Evolutionary conservation across 139 green algal genomes (phyloP).

Genomic region (Parachlorella kessleri): DNA sequence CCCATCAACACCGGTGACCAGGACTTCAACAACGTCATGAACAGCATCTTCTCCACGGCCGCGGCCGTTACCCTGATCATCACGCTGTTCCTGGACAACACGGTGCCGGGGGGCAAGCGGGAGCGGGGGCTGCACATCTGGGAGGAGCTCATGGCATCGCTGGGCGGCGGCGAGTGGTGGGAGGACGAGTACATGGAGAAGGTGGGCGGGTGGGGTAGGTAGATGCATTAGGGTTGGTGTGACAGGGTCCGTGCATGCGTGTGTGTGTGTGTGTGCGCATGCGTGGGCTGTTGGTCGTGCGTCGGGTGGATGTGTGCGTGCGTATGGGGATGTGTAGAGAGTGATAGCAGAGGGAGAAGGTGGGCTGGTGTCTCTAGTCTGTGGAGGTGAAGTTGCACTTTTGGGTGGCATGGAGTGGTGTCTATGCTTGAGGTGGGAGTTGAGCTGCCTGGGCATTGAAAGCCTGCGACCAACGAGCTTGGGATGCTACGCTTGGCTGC

Average conservation of each 20-base stretch:
- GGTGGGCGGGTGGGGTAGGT: slow-evolving; percentile 5
- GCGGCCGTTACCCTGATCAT: slow-evolving; percentile 60
- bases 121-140: slow-evolving; percentile 20
- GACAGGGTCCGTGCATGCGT: background rate
- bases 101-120: slow-evolving; percentile 24
- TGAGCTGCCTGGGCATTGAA: too few relatives aligned
- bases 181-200: slow-evolving; percentile 32
- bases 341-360: too few relatives aligned
- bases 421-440: too few relatives aligned
- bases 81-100: slow-evolving; percentile 71
- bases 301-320: too few relatives aligned
- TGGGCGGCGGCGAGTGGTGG: slow-evolving; percentile 32
- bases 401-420: too few relatives aligned
- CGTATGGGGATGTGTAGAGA: too few relatives aligned
- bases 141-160: slow-evolving; percentile 1
- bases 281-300: too few relatives aligned
- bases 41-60: slow-evolving; percentile 62
- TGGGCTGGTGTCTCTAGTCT: too few relatives aligned
- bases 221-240: too few relatives aligned
- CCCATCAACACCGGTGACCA: slow-evolving; percentile 51
- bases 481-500: too few relatives aligned
- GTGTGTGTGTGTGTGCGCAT: background rate
- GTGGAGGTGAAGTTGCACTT: too few relatives aligned
- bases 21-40: slow-evolving; percentile 58
- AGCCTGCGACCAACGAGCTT: too few relatives aligned